Conservation (phyloP, 2,329 filamentous ascomycete genomes). For the Colletotrichum zoysiae region DNA sequence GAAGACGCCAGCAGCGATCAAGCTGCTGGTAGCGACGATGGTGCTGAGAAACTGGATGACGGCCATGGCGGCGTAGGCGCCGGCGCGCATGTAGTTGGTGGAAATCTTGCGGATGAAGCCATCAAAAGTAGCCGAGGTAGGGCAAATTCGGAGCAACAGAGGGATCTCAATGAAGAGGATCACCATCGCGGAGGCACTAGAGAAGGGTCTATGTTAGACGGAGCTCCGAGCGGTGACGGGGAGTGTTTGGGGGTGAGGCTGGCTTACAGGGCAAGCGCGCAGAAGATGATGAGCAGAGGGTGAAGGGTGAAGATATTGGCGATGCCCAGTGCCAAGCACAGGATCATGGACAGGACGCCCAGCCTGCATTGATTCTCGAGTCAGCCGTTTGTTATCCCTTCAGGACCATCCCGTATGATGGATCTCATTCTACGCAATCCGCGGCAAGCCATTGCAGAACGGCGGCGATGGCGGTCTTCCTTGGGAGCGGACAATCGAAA, state of each 20-base stretch:
- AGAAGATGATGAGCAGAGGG: conserved; percentile 63
- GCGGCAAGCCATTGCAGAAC: background rate
- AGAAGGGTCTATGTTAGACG: conserved; percentile 10
- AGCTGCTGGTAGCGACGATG: conserved; percentile 71
- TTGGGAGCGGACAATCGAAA: background rate
- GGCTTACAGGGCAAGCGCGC: conserved; percentile 66
- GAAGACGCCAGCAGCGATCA: conserved; percentile 89
- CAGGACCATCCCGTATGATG: background rate
- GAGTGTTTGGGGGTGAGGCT: background rate
- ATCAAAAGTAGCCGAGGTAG: conserved; percentile 92
- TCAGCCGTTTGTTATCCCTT: conserved; percentile 42
- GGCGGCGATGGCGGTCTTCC: background rate
- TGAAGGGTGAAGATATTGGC: conserved; percentile 73
- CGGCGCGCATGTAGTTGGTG: conserved; percentile 96
- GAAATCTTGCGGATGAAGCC: conserved; percentile 89
- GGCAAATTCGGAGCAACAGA: conserved; percentile 95
- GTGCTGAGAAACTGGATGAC: conserved; percentile 87
- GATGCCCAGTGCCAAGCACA: conserved; percentile 77
- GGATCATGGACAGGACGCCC: conserved; percentile 77
- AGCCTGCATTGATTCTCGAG: conserved; percentile 62
- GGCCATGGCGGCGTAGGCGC: conserved; percentile 85
- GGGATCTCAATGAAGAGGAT: conserved; percentile 92
- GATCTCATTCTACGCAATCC: background rate
- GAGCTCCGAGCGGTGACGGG: conserved; percentile 3
- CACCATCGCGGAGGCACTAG: conserved; percentile 77